Percentiles rank a stretch among this genome's conserved stretches.
phyloP scores from a whole-genome alignment of 805 yeast species.

The Barnettozyma sucrosica region DNA sequence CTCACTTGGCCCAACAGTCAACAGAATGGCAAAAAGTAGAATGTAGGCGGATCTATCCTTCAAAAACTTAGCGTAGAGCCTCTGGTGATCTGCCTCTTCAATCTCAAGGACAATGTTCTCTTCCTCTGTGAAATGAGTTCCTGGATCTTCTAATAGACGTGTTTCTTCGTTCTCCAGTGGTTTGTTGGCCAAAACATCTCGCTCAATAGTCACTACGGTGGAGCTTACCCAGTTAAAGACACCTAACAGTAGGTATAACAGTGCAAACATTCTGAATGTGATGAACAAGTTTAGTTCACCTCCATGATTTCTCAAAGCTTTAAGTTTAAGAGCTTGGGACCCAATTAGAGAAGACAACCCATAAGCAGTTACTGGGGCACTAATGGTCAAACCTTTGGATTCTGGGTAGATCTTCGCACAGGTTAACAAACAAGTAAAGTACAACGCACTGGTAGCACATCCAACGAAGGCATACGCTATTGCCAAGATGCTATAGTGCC shows the following conservation, averaged over 20 bases:
- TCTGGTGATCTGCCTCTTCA: conserved; percentile 14
- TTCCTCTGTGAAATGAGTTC: conserved; percentile 13
- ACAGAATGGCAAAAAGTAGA: conserved; percentile 54
- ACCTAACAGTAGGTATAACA: conserved; percentile 51
- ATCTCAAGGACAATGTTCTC: conserved; percentile 26
- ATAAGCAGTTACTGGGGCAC: conserved; percentile 82
- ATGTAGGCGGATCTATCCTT: conserved; percentile 57
- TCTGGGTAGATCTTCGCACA: conserved; percentile 84
- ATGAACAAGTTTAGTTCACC: conserved; percentile 39
- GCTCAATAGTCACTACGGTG: conserved; percentile 51
- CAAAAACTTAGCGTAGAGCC: conserved; percentile 15
- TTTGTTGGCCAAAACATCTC: conserved; percentile 20
- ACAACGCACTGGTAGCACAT: conserved; percentile 65
- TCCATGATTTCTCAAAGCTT: conserved; percentile 21
- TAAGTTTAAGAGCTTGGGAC: conserved; percentile 50
- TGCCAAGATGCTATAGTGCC: conserved; percentile 34
- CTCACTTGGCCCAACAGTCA: conserved; percentile 79
- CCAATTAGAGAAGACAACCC: conserved; percentile 78
- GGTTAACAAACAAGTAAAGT: conserved; percentile 65
- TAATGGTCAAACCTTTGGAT: conserved; percentile 72
- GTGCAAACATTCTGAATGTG: conserved; percentile 48
- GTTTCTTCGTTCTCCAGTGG: conserved; percentile 23
- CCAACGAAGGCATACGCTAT: conserved; percentile 56
- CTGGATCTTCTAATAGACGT: not conserved
- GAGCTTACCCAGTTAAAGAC: conserved; percentile 57